Conservation (phyloP, 2,329 filamentous ascomycete genomes). For the Basipetospora sp. region DNA sequence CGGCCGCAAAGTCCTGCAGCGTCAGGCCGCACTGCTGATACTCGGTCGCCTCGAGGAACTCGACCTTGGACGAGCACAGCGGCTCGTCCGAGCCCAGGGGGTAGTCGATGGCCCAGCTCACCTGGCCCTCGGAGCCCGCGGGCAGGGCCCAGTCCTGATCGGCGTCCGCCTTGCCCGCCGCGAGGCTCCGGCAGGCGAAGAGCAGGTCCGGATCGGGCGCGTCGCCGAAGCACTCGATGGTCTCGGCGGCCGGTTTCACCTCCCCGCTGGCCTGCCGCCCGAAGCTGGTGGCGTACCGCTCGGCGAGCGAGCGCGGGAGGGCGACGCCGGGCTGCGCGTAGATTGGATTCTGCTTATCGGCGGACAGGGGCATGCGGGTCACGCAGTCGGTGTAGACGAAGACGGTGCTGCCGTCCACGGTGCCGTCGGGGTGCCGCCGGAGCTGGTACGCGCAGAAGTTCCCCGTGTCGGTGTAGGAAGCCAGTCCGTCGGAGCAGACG, state of each 20-base stretch:
- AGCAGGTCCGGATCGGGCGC: not conserved
- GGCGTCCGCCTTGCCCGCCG: not conserved
- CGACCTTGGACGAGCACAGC: not conserved
- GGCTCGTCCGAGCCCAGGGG: not conserved
- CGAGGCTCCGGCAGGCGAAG: not conserved
- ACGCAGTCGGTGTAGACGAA: slow-evolving; percentile 12
- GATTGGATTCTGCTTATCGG: slow-evolving; percentile 9
- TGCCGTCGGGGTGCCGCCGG: not conserved
- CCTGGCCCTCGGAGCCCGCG: not conserved
- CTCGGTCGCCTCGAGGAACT: not conserved
- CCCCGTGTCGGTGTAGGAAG: slow-evolving; percentile 5
- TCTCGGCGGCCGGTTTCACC: not conserved
- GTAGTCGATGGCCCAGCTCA: not conserved
- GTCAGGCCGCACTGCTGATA: not conserved
- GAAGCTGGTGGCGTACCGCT: slow-evolving; percentile 9
- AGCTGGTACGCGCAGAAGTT: slow-evolving; percentile 5
- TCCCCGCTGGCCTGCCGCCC: slow-evolving; percentile 6
- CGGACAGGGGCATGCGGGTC: slow-evolving; percentile 9
- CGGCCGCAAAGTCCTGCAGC: not conserved
- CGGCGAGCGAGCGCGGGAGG: slow-evolving; percentile 4
- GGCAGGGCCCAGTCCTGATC: not conserved
- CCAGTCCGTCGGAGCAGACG: not conserved
- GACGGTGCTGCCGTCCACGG: slow-evolving; percentile 8
- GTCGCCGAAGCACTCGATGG: not conserved
- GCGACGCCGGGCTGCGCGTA: slow-evolving; percentile 10